Conservation (phyloP, 2,329 filamentous ascomycete genomes). For the Lasiodiplodia citricola region DNA sequence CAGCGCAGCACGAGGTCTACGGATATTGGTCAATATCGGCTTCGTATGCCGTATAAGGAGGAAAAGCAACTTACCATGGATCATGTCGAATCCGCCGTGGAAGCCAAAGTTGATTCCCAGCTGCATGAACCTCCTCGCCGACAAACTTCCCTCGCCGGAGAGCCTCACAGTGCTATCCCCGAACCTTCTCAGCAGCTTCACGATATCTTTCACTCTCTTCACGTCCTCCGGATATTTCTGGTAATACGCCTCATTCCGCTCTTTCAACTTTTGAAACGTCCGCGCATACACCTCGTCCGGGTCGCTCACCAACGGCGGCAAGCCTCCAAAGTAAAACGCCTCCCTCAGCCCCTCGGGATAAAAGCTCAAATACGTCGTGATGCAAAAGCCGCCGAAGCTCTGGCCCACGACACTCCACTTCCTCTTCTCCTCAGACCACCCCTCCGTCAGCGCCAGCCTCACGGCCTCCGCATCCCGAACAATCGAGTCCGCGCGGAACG, state of each 20-base stretch:
- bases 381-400: constrained; percentile 89
- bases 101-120: constrained; percentile 79
- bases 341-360: constrained; percentile 79
- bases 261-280: constrained; percentile 70
- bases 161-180: constrained; percentile 66
- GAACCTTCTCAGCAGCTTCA: constrained; percentile 64
- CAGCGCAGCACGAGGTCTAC: constrained; percentile 69
- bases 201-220: constrained; percentile 68
- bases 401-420: constrained; percentile 90
- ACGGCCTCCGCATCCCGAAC: constrained; percentile 90
- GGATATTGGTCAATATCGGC: background rate
- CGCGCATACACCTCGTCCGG: constrained; percentile 77
- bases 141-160: constrained; percentile 75
- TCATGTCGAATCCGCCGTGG: constrained; percentile 74
- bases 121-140: constrained; percentile 74
- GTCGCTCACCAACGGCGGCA: constrained; percentile 70
- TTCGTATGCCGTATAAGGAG: too few species aligned
- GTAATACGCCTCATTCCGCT: constrained; percentile 82
- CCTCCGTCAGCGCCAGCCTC: constrained; percentile 72
- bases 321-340: constrained; percentile 80
- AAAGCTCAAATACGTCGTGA: constrained; percentile 81
- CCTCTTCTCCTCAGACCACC: constrained; percentile 70
- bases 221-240: constrained; percentile 83
- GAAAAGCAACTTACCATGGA: constrained; percentile 61
- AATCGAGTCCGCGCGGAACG: constrained; percentile 88